A percentile compares a stretch with the other conserved stretches of the same genome.
phyloP scores from a whole-genome alignment of 129 eudicot species.

The Tagetes erecta region DNA sequence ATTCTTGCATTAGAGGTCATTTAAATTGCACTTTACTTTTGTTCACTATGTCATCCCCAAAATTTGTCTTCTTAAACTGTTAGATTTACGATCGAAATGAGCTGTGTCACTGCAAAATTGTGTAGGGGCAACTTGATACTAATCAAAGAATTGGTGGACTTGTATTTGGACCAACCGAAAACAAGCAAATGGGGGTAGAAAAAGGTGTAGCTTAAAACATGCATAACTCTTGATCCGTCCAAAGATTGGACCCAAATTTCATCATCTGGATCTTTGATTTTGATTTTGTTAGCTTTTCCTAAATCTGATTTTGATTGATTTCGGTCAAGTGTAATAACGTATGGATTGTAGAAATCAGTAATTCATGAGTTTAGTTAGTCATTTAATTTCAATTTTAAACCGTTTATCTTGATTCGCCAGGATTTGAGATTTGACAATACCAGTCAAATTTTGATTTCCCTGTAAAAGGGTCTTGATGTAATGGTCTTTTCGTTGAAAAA shows the following conservation, averaged over 20 bases:
- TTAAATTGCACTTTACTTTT: not conserved
- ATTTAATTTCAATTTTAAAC: too few relatives aligned
- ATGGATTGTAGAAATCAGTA: not conserved
- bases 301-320: not conserved
- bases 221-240: not conserved
- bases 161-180: not conserved
- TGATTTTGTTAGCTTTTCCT: not conserved
- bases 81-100: not conserved
- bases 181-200: not conserved
- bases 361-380: not conserved
- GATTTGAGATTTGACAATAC: too few relatives aligned
- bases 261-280: too few relatives aligned
- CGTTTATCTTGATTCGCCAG: not conserved
- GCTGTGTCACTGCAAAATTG: not conserved
- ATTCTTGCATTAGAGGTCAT: not conserved
- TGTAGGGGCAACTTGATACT: not conserved
- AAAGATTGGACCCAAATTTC: too few relatives aligned
- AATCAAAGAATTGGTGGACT: not conserved
- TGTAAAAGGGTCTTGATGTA: not conserved
- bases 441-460: not conserved
- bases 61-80: not conserved
- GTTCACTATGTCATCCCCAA: not conserved
- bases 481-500: not conserved
- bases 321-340: not conserved
- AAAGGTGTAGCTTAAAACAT: not conserved